phyloP scores from a whole-genome alignment of 495 filamentous ascomycete species.

The Talaromyces thailandensis region DNA sequence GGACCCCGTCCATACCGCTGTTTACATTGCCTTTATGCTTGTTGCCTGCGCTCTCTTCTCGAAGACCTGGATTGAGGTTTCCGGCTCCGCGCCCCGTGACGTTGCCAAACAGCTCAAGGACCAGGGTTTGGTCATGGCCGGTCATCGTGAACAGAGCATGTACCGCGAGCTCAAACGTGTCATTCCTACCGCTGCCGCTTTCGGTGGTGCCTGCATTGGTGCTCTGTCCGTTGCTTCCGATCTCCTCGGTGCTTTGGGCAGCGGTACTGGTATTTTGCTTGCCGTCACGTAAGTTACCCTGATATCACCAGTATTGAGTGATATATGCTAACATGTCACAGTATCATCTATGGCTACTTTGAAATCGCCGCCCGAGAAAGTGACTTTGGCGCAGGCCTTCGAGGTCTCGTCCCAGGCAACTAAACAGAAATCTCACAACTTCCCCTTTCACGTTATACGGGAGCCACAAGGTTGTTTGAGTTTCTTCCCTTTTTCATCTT shows the following conservation, averaged over 20 bases:
- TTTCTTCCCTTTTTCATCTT: not conserved
- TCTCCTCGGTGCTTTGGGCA: slow-evolving; percentile 91
- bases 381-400: slow-evolving; percentile 76
- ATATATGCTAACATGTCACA: slow-evolving; percentile 26
- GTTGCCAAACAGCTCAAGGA: slow-evolving; percentile 99
- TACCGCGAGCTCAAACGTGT: slow-evolving; percentile 99
- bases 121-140: slow-evolving; percentile 98
- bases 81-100: slow-evolving; percentile 91
- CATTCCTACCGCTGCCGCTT: slow-evolving; percentile 95
- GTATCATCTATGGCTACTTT: slow-evolving; percentile 98
- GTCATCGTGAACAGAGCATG: slow-evolving; percentile 99
- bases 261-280: slow-evolving; percentile 93
- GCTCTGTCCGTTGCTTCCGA: slow-evolving; percentile 92
- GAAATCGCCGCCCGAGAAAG: slow-evolving; percentile 99
- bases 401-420: slow-evolving; percentile 66
- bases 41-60: slow-evolving; percentile 96
- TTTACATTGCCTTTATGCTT: slow-evolving; percentile 96
- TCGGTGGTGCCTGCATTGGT: slow-evolving; percentile 98
- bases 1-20: slow-evolving; percentile 91
- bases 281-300: slow-evolving; percentile 87
- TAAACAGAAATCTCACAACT: slow-evolving; percentile 16
- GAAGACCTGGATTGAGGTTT: slow-evolving; percentile 99
- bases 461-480: not conserved
- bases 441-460: not conserved
- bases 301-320: not conserved